Conservation (phyloP, 768 basidiomycete species). For the Boletales sp. region DNA sequence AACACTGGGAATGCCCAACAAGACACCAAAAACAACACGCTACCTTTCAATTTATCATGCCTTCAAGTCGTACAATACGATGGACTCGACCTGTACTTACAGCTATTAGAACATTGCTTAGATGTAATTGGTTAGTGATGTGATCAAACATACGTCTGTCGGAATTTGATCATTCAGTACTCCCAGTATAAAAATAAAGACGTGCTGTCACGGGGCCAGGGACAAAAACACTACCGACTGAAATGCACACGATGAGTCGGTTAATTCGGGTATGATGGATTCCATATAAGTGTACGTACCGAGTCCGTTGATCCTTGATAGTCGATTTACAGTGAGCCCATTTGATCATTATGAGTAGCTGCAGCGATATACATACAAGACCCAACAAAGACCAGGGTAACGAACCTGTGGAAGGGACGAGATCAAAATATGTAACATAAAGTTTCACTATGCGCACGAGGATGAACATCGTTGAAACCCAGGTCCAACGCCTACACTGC, state of each 20-base stretch:
- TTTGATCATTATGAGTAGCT: too few relatives aligned
- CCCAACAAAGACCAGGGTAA: slow-evolving; percentile 10
- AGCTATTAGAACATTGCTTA: neutral
- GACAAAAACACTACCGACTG: slow-evolving; percentile 5
- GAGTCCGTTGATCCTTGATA: neutral
- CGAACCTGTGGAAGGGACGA: slow-evolving; percentile 6
- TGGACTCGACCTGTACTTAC: slow-evolving; percentile 1
- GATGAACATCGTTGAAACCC: slow-evolving; percentile 13
- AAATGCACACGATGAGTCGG: neutral
- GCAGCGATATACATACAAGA: slow-evolving; percentile 1
- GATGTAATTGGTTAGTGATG: too few relatives aligned
- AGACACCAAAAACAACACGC: neutral
- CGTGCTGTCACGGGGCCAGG: slow-evolving; percentile 7
- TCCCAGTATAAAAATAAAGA: neutral
- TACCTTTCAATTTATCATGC: neutral
- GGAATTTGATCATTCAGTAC: neutral
- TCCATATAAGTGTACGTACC: neutral
- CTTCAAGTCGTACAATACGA: too few relatives aligned
- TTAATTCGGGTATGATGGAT: too few relatives aligned
- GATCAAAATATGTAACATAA: neutral
- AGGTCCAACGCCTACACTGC: slow-evolving; percentile 7
- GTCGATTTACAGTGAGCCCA: neutral
- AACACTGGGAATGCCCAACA: slow-evolving; percentile 13
- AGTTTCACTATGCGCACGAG: slow-evolving; percentile 4
- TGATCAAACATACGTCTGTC: slow-evolving; percentile 2